Percentiles rank a stretch among this genome's conserved stretches.
phyloP scores from a whole-genome alignment of 768 basidiomycete genomes.

The Podaxis rugospora region DNA sequence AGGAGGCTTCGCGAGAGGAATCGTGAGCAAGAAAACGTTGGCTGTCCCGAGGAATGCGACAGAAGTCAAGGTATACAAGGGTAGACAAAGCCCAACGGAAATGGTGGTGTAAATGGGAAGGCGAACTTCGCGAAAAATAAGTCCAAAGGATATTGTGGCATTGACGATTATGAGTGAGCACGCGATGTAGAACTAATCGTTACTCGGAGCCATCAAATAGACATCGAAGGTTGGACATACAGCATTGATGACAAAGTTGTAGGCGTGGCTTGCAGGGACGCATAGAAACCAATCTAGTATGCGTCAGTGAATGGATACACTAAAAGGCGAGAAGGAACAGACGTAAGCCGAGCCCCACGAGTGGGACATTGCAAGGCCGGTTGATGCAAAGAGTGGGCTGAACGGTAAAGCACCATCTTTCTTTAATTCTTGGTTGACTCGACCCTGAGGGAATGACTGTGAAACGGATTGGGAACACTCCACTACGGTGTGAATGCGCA shows the following conservation, averaged over 20 bases:
- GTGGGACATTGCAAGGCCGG: conserved; percentile 32
- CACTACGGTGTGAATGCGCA: conserved; percentile 14
- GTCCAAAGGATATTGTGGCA: no score
- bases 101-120: not conserved
- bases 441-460: conserved; percentile 20
- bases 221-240: no score
- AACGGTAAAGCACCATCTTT: conserved; percentile 52
- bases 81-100: not conserved
- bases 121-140: conserved; percentile 15
- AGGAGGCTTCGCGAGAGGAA: conserved; percentile 45
- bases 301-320: no score
- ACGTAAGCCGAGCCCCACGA: conserved; percentile 46
- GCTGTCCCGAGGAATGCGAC: conserved; percentile 41
- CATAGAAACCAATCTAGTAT: no score
- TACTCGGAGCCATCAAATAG: no score
- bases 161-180: no score
- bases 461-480: conserved; percentile 12
- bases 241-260: no score
- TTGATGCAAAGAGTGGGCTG: conserved; percentile 51
- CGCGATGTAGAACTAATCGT: no score
- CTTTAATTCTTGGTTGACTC: conserved; percentile 54
- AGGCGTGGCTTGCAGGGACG: no score
- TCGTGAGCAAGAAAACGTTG: conserved; percentile 45
- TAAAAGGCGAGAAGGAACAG: no score
- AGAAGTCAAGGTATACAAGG: not conserved